Percentiles rank a stretch among this genome's conserved stretches.
Evolutionary conservation across 805 yeast genomes (phyloP).

Genomic region (Priceomyces fermenticarens): DNA sequence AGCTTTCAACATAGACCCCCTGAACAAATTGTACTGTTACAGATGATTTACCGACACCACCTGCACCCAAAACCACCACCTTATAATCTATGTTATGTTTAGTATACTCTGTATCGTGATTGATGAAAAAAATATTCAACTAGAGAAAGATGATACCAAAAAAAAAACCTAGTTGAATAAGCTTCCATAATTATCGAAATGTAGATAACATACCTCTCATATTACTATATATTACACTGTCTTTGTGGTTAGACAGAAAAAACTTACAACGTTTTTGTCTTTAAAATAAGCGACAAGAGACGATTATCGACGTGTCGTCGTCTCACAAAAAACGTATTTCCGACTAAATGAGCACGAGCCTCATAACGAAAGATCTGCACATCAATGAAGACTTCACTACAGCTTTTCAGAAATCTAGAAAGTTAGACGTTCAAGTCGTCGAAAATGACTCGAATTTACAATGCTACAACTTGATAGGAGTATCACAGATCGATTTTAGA

Average conservation of each 20-base stretch:
- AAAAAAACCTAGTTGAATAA: neutral
- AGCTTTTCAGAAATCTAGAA: no score
- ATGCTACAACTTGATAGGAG: no score
- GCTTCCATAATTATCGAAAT: neutral
- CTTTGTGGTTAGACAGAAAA: neutral
- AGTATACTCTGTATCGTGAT: neutral
- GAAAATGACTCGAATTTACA: no score
- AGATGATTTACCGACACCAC: slow-evolving; percentile 96
- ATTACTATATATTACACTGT: neutral
- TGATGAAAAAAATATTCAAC: no score
- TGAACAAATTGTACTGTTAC: slow-evolving; percentile 90
- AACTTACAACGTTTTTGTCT: no score
- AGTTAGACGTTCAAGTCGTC: no score
- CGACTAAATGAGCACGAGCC: no score
- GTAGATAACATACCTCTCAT: slow-evolving; percentile 6
- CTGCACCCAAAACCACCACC: slow-evolving; percentile 90
- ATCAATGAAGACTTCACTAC: no score
- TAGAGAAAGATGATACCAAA: neutral
- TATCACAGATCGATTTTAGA: no score
- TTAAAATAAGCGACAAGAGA: neutral
- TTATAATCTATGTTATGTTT: slow-evolving; percentile 60
- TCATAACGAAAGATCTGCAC: no score
- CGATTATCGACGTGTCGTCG: slow-evolving; percentile 4
- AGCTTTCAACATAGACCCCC: slow-evolving; percentile 83
- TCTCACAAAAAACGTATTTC: slow-evolving; percentile 2